A percentile compares a stretch with the other conserved stretches of the same genome.
phyloP scores from a whole-genome alignment of 2,329 filamentous ascomycete species.

The Fusarium robinianum region DNA sequence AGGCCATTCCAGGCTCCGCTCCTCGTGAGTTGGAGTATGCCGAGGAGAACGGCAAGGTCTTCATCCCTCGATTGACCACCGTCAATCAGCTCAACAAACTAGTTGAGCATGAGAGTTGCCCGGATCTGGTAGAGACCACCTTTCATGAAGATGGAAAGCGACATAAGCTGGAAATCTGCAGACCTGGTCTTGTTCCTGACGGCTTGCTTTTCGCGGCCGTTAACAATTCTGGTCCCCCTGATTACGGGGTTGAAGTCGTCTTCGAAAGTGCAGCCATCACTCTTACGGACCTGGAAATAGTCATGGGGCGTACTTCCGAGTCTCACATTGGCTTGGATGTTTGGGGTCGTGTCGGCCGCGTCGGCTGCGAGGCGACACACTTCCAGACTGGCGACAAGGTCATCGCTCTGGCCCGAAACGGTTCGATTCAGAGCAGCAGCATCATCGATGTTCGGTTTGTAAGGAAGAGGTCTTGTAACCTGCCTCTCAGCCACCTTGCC shows the following conservation, averaged over 20 bases:
- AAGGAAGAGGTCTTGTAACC: slow-evolving; percentile 30
- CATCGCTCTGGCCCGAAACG: slow-evolving; percentile 43
- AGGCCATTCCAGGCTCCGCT: slow-evolving; percentile 8
- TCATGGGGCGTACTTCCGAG: slow-evolving; percentile 40
- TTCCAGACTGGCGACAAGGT: slow-evolving; percentile 49
- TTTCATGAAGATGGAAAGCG: slow-evolving; percentile 29
- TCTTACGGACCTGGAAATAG: slow-evolving; percentile 44
- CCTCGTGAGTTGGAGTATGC: slow-evolving; percentile 51
- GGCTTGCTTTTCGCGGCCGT: slow-evolving; percentile 34
- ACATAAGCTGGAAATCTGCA: slow-evolving; percentile 33
- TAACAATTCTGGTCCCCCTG: slow-evolving; percentile 24
- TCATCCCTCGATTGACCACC: slow-evolving; percentile 51
- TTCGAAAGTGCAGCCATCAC: slow-evolving; percentile 45
- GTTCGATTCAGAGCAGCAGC: slow-evolving; percentile 43
- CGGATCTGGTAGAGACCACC: slow-evolving; percentile 5
- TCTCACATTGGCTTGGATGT: slow-evolving; percentile 48
- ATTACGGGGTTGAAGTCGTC: slow-evolving; percentile 47
- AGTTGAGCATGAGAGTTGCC: slow-evolving; percentile 44
- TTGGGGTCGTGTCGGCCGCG: slow-evolving; percentile 42
- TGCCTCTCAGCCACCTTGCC: slow-evolving; percentile 46
- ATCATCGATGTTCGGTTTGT: slow-evolving; percentile 45
- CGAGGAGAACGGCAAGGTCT: slow-evolving; percentile 44
- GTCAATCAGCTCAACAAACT: slow-evolving; percentile 48
- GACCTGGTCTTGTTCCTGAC: slow-evolving; percentile 35
- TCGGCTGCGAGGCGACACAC: slow-evolving; percentile 40